Percentiles rank a stretch among this genome's conserved stretches.
phyloP scores from a whole-genome alignment of 257 asterid species.

The Rhazya stricta region DNA sequence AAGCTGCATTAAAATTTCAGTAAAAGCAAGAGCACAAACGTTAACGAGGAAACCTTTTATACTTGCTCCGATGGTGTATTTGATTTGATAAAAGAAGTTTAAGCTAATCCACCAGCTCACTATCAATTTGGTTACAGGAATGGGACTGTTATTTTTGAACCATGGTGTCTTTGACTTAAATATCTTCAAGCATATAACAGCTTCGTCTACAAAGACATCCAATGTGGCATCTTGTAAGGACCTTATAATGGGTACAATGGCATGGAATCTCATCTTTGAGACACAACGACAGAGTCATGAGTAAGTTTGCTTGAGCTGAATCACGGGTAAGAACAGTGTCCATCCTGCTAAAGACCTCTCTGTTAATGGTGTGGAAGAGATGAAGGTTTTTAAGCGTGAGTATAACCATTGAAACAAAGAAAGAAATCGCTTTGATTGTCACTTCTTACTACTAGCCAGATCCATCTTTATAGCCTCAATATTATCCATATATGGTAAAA shows the following conservation, averaged over 20 bases:
- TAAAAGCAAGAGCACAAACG: constrained; percentile 12
- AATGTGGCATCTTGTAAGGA: not conserved
- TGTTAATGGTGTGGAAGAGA: constrained; percentile 6
- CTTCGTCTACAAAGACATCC: not conserved
- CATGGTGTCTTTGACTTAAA: constrained; percentile 1
- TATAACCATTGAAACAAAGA: not conserved
- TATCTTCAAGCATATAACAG: not conserved
- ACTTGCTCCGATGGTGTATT: constrained; percentile 12
- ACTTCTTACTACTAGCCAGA: no score
- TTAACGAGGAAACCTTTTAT: constrained; percentile 12
- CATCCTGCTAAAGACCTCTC: constrained; percentile 5
- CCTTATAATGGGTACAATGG: not conserved
- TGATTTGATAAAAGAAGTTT: not conserved
- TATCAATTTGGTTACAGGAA: not conserved
- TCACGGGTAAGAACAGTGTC: constrained; percentile 2
- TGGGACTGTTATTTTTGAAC: not conserved
- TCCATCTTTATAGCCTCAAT: not conserved
- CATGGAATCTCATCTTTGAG: not conserved
- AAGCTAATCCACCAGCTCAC: not conserved
- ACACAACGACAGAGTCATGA: constrained; percentile 16
- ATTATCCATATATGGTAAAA: no score
- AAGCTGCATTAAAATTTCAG: constrained; percentile 12
- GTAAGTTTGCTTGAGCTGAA: constrained; percentile 5
- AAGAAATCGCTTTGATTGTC: not conserved
- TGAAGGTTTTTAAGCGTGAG: constrained; percentile 10